phyloP scores from a whole-genome alignment of 768 basidiomycete species.

The Hericium coralloides region DNA sequence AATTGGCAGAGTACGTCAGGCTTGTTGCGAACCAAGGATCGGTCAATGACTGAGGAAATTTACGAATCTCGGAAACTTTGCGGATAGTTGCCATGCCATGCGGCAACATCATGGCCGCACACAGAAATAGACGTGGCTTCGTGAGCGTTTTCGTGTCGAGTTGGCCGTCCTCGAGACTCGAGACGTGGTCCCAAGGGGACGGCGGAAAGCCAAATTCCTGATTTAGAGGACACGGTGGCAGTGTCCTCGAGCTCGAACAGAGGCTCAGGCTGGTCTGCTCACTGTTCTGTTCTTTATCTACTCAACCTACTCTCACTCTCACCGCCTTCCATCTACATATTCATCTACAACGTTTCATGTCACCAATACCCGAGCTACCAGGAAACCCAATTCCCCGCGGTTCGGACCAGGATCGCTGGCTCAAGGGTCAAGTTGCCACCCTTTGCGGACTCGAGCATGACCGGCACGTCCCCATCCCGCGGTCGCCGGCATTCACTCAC shows the following conservation, averaged over 20 bases:
- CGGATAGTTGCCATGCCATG: no score
- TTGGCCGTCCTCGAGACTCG: no score
- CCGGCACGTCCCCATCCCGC: slow-evolving; percentile 34
- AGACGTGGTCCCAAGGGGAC: neutral
- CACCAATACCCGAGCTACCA: slow-evolving; percentile 57
- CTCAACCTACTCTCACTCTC: neutral
- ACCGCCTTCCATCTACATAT: neutral
- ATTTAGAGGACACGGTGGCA: neutral
- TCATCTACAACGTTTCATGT: slow-evolving; percentile 9
- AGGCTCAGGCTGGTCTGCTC: no score
- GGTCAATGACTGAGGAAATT: no score
- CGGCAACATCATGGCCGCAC: no score
- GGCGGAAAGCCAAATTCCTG: neutral
- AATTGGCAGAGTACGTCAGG: no score
- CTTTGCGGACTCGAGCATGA: slow-evolving; percentile 59
- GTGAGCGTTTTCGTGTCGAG: neutral
- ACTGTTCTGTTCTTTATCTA: no score
- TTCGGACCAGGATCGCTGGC: slow-evolving; percentile 57
- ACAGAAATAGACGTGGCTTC: neutral
- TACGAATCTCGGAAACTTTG: no score
- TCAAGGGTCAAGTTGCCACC: slow-evolving; percentile 51
- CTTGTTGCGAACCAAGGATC: no score
- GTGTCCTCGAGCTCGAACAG: neutral
- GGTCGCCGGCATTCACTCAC: neutral
- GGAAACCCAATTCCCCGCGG: slow-evolving; percentile 44